Conservation (phyloP, 306 rosid species). For the Nissolia schottii region DNA sequence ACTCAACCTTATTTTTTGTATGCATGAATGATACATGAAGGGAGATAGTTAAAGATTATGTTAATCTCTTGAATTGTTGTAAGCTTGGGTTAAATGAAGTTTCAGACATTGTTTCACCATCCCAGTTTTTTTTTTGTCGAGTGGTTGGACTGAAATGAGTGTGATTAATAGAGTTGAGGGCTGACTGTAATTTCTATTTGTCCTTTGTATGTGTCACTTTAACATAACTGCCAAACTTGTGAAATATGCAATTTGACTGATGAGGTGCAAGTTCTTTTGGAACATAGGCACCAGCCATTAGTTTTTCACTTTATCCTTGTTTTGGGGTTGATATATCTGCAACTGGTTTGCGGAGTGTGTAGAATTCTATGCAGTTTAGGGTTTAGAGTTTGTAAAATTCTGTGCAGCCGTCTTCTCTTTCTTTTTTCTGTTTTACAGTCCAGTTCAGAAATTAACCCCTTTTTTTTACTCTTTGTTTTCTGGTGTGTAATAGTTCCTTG, state of each 20-base stretch:
- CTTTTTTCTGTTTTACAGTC: neutral
- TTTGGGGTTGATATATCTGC: neutral
- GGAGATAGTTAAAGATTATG: neutral
- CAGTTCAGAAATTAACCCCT: slow-evolving; percentile 2
- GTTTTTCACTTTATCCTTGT: neutral
- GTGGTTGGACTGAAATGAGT: neutral
- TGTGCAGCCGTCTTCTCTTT: neutral
- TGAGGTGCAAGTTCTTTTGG: neutral
- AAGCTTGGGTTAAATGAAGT: neutral
- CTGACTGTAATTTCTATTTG: neutral
- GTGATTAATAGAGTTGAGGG: neutral
- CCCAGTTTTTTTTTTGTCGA: neutral
- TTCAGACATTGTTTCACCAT: neutral
- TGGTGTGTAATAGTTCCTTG: slow-evolving; percentile 75
- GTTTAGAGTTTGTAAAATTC: neutral
- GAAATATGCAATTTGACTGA: neutral
- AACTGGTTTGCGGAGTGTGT: neutral
- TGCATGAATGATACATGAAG: neutral
- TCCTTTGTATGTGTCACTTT: neutral
- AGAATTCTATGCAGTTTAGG: neutral
- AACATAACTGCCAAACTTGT: neutral
- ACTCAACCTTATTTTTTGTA: neutral
- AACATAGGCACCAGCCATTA: neutral
- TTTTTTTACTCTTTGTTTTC: slow-evolving; percentile 7
- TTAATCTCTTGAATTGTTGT: neutral